Evolutionary conservation across 129 eudicot species (phyloP).

Genomic region (Lactuca sativa): DNA sequence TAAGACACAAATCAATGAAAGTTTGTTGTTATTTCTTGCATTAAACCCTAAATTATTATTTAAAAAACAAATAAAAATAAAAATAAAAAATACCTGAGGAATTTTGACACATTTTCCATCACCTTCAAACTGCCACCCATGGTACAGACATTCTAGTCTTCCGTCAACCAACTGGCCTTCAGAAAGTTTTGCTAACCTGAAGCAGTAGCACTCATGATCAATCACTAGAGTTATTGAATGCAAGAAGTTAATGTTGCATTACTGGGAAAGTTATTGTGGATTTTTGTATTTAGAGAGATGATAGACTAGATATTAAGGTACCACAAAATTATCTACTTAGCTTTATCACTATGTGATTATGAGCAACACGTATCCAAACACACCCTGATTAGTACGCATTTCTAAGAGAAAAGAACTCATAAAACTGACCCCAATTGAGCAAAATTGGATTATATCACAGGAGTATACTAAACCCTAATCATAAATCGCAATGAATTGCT

Average conservation of each 20-base stretch:
- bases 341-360: too few species aligned
- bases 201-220: constrained; percentile 12
- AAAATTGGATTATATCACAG: not conserved
- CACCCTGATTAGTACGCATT: too few species aligned
- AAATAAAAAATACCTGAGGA: constrained; percentile 69
- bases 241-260: too few species aligned
- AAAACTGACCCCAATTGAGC: not conserved
- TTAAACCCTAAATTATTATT: not conserved
- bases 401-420: too few species aligned
- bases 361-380: too few species aligned
- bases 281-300: too few species aligned
- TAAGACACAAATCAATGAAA: too few species aligned
- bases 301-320: too few species aligned
- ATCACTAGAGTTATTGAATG: too few species aligned
- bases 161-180: constrained; percentile 95
- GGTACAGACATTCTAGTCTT: constrained; percentile 86
- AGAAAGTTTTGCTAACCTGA: constrained; percentile 93
- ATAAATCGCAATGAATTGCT: not conserved
- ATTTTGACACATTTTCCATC: constrained; percentile 89
- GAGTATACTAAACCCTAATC: not conserved
- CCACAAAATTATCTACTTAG: too few species aligned
- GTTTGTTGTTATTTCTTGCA: not conserved
- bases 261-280: too few species aligned
- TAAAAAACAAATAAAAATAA: not conserved
- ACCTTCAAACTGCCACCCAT: constrained; percentile 99